A percentile compares a stretch with the other conserved stretches of the same genome.
phyloP scores from a whole-genome alignment of 805 yeast genomes.

The Priceomyces melissophilus region DNA sequence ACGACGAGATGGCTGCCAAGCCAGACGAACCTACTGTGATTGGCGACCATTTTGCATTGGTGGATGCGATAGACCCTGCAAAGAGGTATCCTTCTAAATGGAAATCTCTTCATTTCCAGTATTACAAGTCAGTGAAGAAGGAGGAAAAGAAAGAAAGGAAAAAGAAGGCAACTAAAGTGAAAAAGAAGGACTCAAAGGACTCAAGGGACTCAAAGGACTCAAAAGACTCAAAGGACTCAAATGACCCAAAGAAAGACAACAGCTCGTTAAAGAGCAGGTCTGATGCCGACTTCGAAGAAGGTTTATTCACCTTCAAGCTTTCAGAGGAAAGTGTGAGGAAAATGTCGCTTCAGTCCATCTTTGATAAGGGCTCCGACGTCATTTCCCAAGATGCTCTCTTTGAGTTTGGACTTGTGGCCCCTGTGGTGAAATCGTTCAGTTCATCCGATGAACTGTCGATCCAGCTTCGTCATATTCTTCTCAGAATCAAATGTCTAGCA shows the following conservation, averaged over 20 bases:
- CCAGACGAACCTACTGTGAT: constrained; percentile 20
- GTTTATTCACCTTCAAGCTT: constrained; percentile 49
- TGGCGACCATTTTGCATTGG: constrained; percentile 43
- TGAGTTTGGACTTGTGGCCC: constrained; percentile 58
- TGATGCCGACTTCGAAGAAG: constrained; percentile 27
- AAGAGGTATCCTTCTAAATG: constrained; percentile 53
- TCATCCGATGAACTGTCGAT: constrained; percentile 51
- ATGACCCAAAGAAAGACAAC: constrained; percentile 1
- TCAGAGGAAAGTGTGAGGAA: constrained; percentile 56
- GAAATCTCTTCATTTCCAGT: constrained; percentile 53
- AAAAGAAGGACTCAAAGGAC: constrained; percentile 3
- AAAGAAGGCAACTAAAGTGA: constrained; percentile 9
- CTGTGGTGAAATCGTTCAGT: constrained; percentile 71
- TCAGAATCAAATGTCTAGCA: constrained; percentile 63
- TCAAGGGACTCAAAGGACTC: constrained; percentile 2
- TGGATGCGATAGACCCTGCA: constrained; percentile 42
- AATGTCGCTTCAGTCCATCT: constrained; percentile 56
- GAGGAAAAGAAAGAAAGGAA: constrained; percentile 1
- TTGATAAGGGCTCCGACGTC: constrained; percentile 52
- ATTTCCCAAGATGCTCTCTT: constrained; percentile 65
- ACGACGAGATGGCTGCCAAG: constrained; percentile 7
- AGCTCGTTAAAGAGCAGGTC: constrained; percentile 3
- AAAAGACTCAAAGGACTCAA: constrained; percentile 6
- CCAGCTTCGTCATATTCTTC: constrained; percentile 53
- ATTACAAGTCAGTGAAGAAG: constrained; percentile 27